Percentiles rank a stretch among this genome's conserved stretches.
Conservation (phyloP, 371 early-diverging fungal genomes). For the Thermomucor indicae-seudaticae region DNA sequence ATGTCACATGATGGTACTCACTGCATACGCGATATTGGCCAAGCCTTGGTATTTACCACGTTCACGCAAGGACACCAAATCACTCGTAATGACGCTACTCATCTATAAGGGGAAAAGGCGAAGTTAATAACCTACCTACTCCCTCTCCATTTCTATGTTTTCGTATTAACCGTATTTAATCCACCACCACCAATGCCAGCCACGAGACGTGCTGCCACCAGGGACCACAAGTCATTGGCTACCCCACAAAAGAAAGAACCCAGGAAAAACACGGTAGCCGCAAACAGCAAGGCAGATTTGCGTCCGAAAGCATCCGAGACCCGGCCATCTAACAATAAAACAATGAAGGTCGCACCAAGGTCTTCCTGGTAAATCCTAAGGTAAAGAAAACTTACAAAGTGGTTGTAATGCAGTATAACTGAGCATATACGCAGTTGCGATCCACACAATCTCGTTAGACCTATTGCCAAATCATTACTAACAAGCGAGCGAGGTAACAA, state of each 20-base stretch:
- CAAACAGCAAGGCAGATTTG: slow-evolving; percentile 47
- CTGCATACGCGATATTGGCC: slow-evolving; percentile 36
- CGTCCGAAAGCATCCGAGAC: slow-evolving; percentile 71
- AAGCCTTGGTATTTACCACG: slow-evolving; percentile 46
- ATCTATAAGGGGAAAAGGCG: slow-evolving; percentile 1
- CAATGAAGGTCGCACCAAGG: neutral
- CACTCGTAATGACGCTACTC: slow-evolving; percentile 35
- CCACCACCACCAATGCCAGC: slow-evolving; percentile 81
- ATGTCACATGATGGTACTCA: too few relatives aligned
- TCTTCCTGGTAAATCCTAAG: slow-evolving; percentile 1
- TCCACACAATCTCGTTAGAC: slow-evolving; percentile 61
- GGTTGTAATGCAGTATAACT: slow-evolving; percentile 76
- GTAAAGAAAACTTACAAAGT: slow-evolving; percentile 43
- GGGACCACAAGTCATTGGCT: slow-evolving; percentile 50
- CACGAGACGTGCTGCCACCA: slow-evolving; percentile 73
- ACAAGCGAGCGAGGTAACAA: neutral
- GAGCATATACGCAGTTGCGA: slow-evolving; percentile 71
- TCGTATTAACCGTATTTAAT: slow-evolving; percentile 23
- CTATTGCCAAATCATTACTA: too few relatives aligned
- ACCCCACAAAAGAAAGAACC: slow-evolving; percentile 59
- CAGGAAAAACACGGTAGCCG: slow-evolving; percentile 48
- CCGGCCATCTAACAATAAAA: slow-evolving; percentile 36
- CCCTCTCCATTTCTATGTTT: neutral
- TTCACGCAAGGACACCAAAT: slow-evolving; percentile 43
- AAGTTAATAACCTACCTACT: neutral